These are phyloP conservation scores for maize (Zea mays) DNA, from an alignment of 176 grass and related monocot genomes.

Conservation along the genomic window DNA sequence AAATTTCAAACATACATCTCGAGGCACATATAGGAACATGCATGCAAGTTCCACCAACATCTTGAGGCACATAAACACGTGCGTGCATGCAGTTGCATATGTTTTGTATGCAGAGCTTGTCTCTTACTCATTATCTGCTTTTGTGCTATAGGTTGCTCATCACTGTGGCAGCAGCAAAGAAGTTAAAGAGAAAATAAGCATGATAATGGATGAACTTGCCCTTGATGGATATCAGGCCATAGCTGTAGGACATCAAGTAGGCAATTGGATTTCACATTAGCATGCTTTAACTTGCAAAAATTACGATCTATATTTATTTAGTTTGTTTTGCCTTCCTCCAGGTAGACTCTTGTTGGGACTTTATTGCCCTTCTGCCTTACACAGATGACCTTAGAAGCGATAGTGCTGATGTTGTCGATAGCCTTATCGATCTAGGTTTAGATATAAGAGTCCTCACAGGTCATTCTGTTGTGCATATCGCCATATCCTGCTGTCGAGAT, in stretches of 20 bases:
- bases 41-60: background rate
- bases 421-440: slow-evolving; percentile 46
- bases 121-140: slow-evolving; percentile 28
- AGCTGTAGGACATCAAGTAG: slow-evolving; percentile 51
- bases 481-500: slow-evolving; percentile 9
- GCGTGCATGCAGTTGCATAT: slow-evolving; percentile 12
- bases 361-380: slow-evolving; percentile 50
- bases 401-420: slow-evolving; percentile 33
- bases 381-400: slow-evolving; percentile 53
- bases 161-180: slow-evolving; percentile 38
- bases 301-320: slow-evolving; percentile 20
- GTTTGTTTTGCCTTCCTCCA: slow-evolving; percentile 32
- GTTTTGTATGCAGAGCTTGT: slow-evolving; percentile 15
- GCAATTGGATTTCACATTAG: slow-evolving; percentile 24
- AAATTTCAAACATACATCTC: background rate
- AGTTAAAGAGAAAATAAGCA: slow-evolving; percentile 46
- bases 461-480: slow-evolving; percentile 17
- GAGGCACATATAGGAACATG: background rate
- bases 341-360: slow-evolving; percentile 43
- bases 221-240: slow-evolving; percentile 56
- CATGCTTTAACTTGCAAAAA: slow-evolving; percentile 1
- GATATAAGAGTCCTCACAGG: slow-evolving; percentile 47
- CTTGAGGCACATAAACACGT: background rate
- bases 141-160: slow-evolving; percentile 40
- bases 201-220: slow-evolving; percentile 41